phyloP scores from a whole-genome alignment of 2,329 filamentous ascomycete species.

The Sporothrix phasma region DNA sequence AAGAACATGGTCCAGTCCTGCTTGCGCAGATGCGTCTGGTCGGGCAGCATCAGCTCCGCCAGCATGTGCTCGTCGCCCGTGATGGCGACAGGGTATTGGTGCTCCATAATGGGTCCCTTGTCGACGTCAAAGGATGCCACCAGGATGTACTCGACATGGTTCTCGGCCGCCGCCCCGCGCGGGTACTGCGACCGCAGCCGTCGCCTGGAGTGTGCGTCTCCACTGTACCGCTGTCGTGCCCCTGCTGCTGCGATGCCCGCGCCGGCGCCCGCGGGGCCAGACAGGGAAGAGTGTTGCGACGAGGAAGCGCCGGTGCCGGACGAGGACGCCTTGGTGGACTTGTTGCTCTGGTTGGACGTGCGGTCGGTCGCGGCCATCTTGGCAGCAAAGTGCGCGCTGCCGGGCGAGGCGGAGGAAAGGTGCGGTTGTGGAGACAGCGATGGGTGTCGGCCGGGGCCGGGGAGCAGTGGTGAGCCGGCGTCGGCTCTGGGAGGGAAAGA shows the following conservation, averaged over 20 bases:
- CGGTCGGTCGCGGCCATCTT: constrained; percentile 44
- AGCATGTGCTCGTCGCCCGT: constrained; percentile 97
- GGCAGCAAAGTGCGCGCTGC: constrained; percentile 29
- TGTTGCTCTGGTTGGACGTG: constrained; percentile 49
- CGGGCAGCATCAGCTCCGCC: constrained; percentile 94
- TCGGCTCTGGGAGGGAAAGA: constrained; percentile 47
- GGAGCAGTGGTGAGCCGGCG: constrained; percentile 48
- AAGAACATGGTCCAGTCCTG: constrained; percentile 99
- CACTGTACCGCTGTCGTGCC: constrained; percentile 37
- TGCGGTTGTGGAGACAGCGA: constrained; percentile 46
- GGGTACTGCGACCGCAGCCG: constrained; percentile 67
- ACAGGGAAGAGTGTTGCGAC: constrained; percentile 52
- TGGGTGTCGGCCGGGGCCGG: constrained; percentile 35
- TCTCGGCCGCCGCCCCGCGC: constrained; percentile 56
- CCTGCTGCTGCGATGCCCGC: neutral
- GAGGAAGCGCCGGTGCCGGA: constrained; percentile 42
- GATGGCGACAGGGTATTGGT: constrained; percentile 90
- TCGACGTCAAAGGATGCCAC: constrained; percentile 98
- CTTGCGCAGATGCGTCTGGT: constrained; percentile 87
- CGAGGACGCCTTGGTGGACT: constrained; percentile 47
- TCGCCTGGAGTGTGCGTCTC: constrained; percentile 41
- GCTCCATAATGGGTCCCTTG: constrained; percentile 92
- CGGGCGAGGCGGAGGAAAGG: neutral
- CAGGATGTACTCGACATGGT: constrained; percentile 97
- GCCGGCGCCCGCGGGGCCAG: constrained; percentile 24